These are phyloP conservation scores for Ogataea neopini DNA, from an alignment of 805 yeast species.

Conservation along the genomic window DNA sequence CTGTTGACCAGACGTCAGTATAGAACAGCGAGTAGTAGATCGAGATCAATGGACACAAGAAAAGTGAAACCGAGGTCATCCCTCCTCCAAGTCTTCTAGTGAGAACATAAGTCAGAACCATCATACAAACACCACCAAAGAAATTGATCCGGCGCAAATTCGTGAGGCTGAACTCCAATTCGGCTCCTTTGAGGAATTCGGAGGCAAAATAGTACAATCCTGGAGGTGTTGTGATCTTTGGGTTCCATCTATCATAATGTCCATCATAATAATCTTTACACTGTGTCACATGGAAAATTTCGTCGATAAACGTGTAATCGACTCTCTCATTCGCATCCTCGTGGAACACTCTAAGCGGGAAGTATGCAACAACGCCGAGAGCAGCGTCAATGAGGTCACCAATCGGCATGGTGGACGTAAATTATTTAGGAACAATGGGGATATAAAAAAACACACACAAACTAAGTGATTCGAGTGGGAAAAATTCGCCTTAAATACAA, in stretches of 20 bases:
- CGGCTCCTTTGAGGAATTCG: conserved; percentile 35
- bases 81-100: conserved; percentile 17
- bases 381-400: conserved; percentile 18
- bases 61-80: conserved; percentile 32
- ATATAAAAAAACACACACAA: background rate
- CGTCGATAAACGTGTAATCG: conserved; percentile 58
- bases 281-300: conserved; percentile 83
- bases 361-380: conserved; percentile 15
- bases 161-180: conserved; percentile 35
- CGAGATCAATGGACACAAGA: conserved; percentile 68
- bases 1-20: conserved; percentile 92
- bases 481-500: background rate
- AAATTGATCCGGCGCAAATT: conserved; percentile 60
- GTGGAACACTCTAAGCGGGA: conserved; percentile 22
- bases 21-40: conserved; percentile 79
- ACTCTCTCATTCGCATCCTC: conserved; percentile 25
- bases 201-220: conserved; percentile 67
- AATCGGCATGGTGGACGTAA: background rate
- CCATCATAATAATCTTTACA: conserved; percentile 65
- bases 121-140: conserved; percentile 58
- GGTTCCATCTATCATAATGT: conserved; percentile 71
- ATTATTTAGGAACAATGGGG: background rate
- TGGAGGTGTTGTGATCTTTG: conserved; percentile 95
- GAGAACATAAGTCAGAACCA: conserved; percentile 21
- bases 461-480: background rate